Percentiles rank a stretch among this genome's conserved stretches.
phyloP scores from a whole-genome alignment of 768 basidiomycete genomes.

The Pleurotus djamor region DNA sequence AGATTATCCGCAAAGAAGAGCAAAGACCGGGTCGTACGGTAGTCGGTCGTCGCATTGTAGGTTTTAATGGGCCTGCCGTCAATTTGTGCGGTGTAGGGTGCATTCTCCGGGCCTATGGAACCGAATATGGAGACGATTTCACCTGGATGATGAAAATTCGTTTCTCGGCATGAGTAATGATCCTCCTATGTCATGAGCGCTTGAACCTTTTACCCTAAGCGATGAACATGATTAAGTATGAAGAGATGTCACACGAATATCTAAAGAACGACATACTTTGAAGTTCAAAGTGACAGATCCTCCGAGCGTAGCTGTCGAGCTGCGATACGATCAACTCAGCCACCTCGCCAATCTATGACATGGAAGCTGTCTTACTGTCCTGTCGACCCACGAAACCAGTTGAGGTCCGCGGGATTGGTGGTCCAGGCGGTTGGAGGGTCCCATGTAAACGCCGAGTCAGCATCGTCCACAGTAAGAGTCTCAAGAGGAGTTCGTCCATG shows the following conservation, averaged over 20 bases:
- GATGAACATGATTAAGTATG: not conserved
- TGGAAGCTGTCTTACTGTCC: slow-evolving; percentile 22
- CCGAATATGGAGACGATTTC: slow-evolving; percentile 29
- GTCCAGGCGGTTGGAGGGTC: slow-evolving; percentile 21
- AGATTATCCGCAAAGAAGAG: slow-evolving; percentile 21
- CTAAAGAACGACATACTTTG: slow-evolving; percentile 8
- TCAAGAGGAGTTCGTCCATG: slow-evolving; percentile 3
- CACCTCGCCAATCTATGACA: not conserved
- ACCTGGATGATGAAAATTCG: slow-evolving; percentile 10
- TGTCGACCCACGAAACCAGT: slow-evolving; percentile 24
- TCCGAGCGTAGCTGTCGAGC: slow-evolving; percentile 12
- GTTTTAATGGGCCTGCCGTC: slow-evolving; percentile 15
- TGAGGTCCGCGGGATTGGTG: slow-evolving; percentile 14
- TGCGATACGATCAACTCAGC: slow-evolving; percentile 1
- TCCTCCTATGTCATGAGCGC: too few relatives aligned
- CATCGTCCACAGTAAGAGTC: slow-evolving; percentile 15
- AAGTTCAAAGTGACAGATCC: slow-evolving; percentile 15
- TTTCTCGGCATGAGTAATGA: too few relatives aligned
- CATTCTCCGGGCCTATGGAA: slow-evolving; percentile 23
- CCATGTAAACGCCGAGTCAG: slow-evolving; percentile 26
- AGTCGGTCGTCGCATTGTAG: slow-evolving; percentile 15
- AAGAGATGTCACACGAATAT: not conserved
- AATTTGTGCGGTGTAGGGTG: slow-evolving; percentile 17
- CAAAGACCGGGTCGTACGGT: slow-evolving; percentile 11
- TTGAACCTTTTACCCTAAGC: too few relatives aligned